Conservation (phyloP, 768 basidiomycete species). For the Boletellus sp. region DNA sequence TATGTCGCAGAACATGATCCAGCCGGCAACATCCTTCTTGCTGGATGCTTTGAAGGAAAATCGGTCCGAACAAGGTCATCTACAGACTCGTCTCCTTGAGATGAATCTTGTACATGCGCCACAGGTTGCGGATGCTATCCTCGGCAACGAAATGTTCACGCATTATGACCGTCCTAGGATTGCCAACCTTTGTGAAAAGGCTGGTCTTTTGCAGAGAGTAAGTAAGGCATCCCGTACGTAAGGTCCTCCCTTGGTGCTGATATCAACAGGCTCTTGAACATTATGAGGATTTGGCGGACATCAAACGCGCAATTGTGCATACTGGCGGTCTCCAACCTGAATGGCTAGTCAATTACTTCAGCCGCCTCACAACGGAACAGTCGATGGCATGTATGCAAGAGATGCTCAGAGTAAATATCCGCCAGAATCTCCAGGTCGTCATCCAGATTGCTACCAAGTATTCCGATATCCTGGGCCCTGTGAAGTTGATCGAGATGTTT, state of each 20-base stretch:
- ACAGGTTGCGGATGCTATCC: constrained; percentile 97
- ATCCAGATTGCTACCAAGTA: constrained; percentile 99
- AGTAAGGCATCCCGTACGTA: constrained; percentile 22
- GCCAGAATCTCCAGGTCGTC: constrained; percentile 94
- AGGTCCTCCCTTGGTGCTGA: constrained; percentile 6
- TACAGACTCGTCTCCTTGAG: constrained; percentile 95
- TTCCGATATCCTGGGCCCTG: constrained; percentile 94
- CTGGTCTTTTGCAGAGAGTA: constrained; percentile 90
- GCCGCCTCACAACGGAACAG: constrained; percentile 93
- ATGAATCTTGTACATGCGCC: constrained; percentile 98
- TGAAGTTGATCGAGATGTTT: constrained; percentile 98
- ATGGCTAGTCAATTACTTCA: constrained; percentile 98
- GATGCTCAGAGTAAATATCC: constrained; percentile 95
- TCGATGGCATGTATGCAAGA: constrained; percentile 95
- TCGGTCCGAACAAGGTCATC: constrained; percentile 91
- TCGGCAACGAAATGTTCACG: constrained; percentile 97
- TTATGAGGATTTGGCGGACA: constrained; percentile 97
- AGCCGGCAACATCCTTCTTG: constrained; percentile 97
- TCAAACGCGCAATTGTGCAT: constrained; percentile 97
- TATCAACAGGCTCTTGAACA: constrained; percentile 88
- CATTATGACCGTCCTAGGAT: constrained; percentile 96
- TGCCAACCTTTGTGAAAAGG: constrained; percentile 98
- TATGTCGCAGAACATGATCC: constrained; percentile 99
- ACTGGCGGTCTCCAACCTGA: constrained; percentile 80
- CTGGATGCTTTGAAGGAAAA: constrained; percentile 98